These are phyloP conservation scores for Aspergillus kassunensis DNA, from an alignment of 495 filamentous ascomycete species.

Conservation along the genomic window DNA sequence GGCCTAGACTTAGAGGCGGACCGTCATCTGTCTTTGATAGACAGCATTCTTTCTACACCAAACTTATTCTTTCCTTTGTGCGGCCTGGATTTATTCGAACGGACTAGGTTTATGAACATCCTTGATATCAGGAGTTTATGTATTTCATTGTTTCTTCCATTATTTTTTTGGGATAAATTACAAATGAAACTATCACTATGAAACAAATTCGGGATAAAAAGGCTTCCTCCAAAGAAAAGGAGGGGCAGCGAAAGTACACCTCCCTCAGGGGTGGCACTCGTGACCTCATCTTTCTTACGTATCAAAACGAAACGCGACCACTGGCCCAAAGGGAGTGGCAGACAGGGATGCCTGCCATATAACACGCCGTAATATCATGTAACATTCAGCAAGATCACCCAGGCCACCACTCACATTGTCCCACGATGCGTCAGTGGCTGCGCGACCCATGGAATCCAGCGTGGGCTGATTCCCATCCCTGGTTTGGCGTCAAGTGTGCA, in stretches of 20 bases:
- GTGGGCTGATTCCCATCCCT: not conserved
- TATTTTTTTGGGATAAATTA: not conserved
- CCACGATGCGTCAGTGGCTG: constrained; percentile 7
- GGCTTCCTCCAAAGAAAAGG: not conserved
- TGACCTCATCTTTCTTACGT: not conserved
- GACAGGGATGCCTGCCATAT: not conserved
- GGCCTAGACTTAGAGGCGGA: constrained; percentile 10
- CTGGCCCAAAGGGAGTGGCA: too few relatives aligned
- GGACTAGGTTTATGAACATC: not conserved
- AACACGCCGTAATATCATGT: not conserved
- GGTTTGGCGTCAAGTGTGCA: too few relatives aligned
- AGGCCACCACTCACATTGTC: constrained; percentile 3
- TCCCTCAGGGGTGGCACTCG: not conserved
- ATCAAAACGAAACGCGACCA: not conserved
- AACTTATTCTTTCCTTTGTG: not conserved
- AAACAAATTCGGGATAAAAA: not conserved
- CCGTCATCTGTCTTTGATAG: constrained; percentile 8
- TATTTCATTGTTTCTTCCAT: not conserved
- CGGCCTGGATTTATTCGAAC: not conserved
- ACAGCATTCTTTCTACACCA: not conserved
- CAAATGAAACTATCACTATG: not conserved
- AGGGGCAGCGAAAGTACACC: not conserved
- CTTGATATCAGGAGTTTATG: not conserved
- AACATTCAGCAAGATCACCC: not conserved
- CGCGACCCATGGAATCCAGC: not conserved